A percentile compares a stretch with the other conserved stretches of the same genome.
phyloP scores from a whole-genome alignment of 164 flowering plant species.

The Akebia trifoliata region DNA sequence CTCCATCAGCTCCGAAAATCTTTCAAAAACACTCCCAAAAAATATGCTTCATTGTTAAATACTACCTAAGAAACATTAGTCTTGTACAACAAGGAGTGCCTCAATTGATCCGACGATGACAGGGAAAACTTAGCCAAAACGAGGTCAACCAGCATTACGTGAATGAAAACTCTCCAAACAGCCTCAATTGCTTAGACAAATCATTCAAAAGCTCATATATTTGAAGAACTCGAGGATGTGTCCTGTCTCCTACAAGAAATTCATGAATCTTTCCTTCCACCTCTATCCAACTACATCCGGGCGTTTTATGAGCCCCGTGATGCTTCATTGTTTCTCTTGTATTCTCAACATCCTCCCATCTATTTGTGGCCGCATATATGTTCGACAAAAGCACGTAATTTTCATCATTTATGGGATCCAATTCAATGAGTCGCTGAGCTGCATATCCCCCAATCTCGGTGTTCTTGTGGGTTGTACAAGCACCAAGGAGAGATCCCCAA shows the following conservation, averaged over 20 bases:
- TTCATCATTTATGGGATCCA: slow-evolving; percentile 18
- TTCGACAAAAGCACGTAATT: slow-evolving; percentile 20
- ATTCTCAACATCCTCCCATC: slow-evolving; percentile 24
- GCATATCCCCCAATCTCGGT: slow-evolving; percentile 19
- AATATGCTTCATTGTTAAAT: too few relatives aligned
- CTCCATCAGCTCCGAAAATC: too few relatives aligned
- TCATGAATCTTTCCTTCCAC: slow-evolving; percentile 17
- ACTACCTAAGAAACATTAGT: too few relatives aligned
- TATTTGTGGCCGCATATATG: slow-evolving; percentile 19
- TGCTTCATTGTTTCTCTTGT: slow-evolving; percentile 14
- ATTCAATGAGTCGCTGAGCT: slow-evolving; percentile 12
- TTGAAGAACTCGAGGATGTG: slow-evolving; percentile 9
- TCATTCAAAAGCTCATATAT: slow-evolving; percentile 8
- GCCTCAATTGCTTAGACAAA: slow-evolving; percentile 10
- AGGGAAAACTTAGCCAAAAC: background rate
- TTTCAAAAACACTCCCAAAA: too few relatives aligned
- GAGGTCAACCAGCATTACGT: slow-evolving; percentile 16
- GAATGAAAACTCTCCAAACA: background rate
- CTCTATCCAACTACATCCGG: slow-evolving; percentile 31
- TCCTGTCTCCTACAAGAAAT: slow-evolving; percentile 7
- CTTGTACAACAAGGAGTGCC: too few relatives aligned
- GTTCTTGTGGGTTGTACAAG: slow-evolving; percentile 21
- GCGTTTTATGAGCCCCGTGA: slow-evolving; percentile 14
- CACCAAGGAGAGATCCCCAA: slow-evolving; percentile 26
- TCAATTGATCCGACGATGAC: too few relatives aligned